Base-by-base conservation (phyloP, 2,329 filamentous ascomycete genomes). In the Curvularia hawaiiensis region DNA sequence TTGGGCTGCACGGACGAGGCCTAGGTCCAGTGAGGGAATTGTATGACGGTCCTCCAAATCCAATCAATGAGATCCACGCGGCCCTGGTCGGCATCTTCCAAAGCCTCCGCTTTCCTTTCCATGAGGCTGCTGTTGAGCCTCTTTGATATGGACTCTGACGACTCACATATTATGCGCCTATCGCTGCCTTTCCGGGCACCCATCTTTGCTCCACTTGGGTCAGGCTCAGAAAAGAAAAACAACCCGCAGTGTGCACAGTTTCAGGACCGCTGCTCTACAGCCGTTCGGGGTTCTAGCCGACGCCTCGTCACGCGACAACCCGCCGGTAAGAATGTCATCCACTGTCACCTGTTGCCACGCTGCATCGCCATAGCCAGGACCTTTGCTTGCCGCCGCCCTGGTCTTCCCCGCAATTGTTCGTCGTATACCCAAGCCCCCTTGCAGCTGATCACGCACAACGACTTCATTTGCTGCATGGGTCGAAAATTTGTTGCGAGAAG, bases 381-480 rank as follows among this genome's bases (percentile, higher is more conserved):
- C 40, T 49, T 55, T 59, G 52, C 52, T 56, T 52, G 60, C 53
- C 43, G 26, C n/a, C 11, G 43, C 43, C 66, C 63, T 70, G 54
- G 65, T 61, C 63, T 76, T 75, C 75, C 74, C 74, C 74, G 74
- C 74, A 76, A 71, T 74, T 65, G 58, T 63, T 68, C 72, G 64
- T 66, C 68, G 46, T 69, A 47, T 65, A 44, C 45, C 62, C 61
- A 62, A 59, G 61, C 66, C 60, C 70, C 74, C 74, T 74, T 77
- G 75, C 73, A 75, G 73, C 69, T 73, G 69, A 75, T 73, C 72
- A 74, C 75, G 74, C 71, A 74, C 69, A 71, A 73, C 69, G 66
- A 65, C 64, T 70, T 68, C 64, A 63, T 64, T 60, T 69, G 68
- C 59, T 72, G 68, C 70, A 62, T 69, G 70, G 65, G 66, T 66